phyloP scores from a whole-genome alignment of 139 green algal species.

The Astrephomene gubernaculifera region DNA sequence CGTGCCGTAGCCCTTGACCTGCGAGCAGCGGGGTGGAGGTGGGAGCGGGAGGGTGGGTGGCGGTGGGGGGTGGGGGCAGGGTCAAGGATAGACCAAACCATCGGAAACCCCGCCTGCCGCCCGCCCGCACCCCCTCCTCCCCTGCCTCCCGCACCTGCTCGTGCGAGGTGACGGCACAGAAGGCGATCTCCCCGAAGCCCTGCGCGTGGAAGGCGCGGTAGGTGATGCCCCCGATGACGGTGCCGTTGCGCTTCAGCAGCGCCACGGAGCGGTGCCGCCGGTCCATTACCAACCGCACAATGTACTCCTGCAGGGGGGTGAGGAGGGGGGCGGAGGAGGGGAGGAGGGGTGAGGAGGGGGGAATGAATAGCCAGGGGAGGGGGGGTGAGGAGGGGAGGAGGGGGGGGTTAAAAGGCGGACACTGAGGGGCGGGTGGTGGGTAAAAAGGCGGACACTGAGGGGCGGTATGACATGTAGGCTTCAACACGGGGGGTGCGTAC shows the following conservation, averaged over 20 bases:
- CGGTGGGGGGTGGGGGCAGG: background rate
- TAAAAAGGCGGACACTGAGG: too few species aligned
- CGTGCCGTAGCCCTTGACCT: constrained; percentile 91
- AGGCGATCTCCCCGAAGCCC: constrained; percentile 96
- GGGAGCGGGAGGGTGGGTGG: too few species aligned
- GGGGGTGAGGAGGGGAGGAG: background rate
- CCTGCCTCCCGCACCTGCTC: constrained; percentile 74
- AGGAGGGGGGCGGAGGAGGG: constrained; percentile 59
- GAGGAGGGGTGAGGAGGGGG: background rate
- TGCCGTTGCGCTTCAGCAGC: constrained; percentile 70
- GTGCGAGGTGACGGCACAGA: constrained; percentile 94
- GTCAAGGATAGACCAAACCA: background rate
- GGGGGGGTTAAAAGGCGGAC: too few species aligned
- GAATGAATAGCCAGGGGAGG: background rate
- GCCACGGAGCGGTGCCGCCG: constrained; percentile 79
- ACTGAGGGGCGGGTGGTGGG: background rate
- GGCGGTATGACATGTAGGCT: too few species aligned
- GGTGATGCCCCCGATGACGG: constrained; percentile 95
- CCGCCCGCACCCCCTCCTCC: constrained; percentile 79
- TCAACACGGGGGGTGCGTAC: too few species aligned
- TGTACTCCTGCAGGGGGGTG: constrained; percentile 94
- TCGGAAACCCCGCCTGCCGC: background rate
- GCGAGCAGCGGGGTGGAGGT: background rate
- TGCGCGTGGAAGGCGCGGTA: constrained; percentile 88
- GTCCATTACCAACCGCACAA: constrained; percentile 94